A percentile compares a stretch with the other conserved stretches of the same genome.
phyloP scores from a whole-genome alignment of 176 grass and related monocot species.

The Aegilops longissima region DNA sequence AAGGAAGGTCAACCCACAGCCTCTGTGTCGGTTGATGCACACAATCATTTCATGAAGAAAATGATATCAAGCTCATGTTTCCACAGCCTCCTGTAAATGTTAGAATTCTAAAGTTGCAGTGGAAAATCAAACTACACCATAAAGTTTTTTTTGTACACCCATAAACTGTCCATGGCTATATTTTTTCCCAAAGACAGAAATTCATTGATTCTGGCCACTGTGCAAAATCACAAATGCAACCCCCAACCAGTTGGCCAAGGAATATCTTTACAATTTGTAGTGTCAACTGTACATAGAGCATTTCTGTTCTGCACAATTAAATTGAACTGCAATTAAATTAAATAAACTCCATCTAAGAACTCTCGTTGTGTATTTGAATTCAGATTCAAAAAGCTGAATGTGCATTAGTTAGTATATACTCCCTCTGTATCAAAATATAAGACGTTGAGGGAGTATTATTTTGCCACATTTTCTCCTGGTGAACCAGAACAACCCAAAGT shows the following conservation, averaged over 20 bases:
- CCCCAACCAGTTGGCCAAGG: background rate
- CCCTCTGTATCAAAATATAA: too few species aligned
- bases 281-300: background rate
- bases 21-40: too few species aligned
- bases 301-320: too few species aligned
- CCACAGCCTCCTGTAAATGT: background rate
- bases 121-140: background rate
- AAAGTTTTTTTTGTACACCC: background rate
- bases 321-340: too few species aligned
- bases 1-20: fast-evolving
- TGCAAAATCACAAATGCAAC: background rate
- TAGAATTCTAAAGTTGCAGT: background rate
- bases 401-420: background rate
- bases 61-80: background rate
- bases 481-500: background rate
- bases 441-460: background rate
- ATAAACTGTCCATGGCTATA: background rate
- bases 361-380: background rate
- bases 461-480: background rate
- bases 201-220: background rate
- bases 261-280: background rate
- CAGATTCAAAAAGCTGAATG: background rate
- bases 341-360: background rate
- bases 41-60: too few species aligned
- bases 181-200: background rate